phyloP scores from a whole-genome alignment of 140 eudicot species.

The Cichorium intybus region DNA sequence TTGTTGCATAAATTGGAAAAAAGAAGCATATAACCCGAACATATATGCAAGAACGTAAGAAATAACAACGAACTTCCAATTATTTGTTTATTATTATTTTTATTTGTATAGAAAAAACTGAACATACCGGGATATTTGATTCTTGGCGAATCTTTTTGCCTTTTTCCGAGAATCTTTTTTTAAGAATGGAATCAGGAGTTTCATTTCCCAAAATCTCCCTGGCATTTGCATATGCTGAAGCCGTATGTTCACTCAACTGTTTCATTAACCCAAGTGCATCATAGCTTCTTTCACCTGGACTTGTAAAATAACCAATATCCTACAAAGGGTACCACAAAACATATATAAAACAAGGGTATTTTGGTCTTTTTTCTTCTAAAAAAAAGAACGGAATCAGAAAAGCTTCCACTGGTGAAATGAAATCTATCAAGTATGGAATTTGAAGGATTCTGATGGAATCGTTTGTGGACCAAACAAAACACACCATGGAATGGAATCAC shows the following conservation, averaged over 20 bases:
- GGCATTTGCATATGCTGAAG: slow-evolving; percentile 69
- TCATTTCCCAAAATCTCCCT: slow-evolving; percentile 72
- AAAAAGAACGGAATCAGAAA: too few species aligned
- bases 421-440: too few species aligned
- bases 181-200: slow-evolving; percentile 68
- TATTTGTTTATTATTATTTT: too few species aligned
- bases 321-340: slow-evolving; percentile 24
- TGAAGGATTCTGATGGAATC: too few species aligned
- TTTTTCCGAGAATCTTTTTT: slow-evolving; percentile 31
- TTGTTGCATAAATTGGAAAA: too few species aligned
- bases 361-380: background rate
- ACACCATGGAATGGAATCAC: too few species aligned
- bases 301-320: slow-evolving; percentile 67
- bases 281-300: slow-evolving; percentile 69
- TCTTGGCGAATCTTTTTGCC: slow-evolving; percentile 28
- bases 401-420: too few species aligned
- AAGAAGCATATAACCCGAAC: too few species aligned
- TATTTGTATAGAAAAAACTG: too few species aligned
- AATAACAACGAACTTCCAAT: too few species aligned
- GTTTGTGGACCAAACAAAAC: too few species aligned
- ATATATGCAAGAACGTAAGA: too few species aligned
- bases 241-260: slow-evolving; percentile 71
- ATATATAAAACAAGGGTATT: background rate
- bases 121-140: slow-evolving; percentile 51
- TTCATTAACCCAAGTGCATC: slow-evolving; percentile 84